phyloP scores from a whole-genome alignment of 495 filamentous ascomycete species.

The Chaetomidium leptoderma region DNA sequence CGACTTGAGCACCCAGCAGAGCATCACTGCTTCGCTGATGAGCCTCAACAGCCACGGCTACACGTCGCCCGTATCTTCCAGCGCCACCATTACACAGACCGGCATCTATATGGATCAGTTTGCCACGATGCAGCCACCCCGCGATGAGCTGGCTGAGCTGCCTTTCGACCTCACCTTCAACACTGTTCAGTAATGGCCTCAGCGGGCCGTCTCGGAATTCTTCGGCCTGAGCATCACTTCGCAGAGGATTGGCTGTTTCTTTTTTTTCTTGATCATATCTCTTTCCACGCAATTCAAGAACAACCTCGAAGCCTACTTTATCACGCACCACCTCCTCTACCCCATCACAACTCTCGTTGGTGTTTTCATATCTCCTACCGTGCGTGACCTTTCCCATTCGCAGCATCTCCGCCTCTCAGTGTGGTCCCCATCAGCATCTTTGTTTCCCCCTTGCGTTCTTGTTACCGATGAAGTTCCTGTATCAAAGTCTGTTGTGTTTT shows the following conservation, averaged over 20 bases:
- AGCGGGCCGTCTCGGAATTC: not conserved
- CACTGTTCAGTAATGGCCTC: slow-evolving; percentile 3
- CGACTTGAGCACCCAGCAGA: slow-evolving; percentile 15
- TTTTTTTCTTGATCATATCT: not conserved
- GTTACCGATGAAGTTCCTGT: no score
- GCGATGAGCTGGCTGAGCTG: slow-evolving; percentile 27
- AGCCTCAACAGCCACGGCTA: slow-evolving; percentile 32
- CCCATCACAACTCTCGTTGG: not conserved
- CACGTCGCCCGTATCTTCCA: slow-evolving; percentile 39
- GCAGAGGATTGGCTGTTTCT: not conserved
- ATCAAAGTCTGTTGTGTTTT: not conserved
- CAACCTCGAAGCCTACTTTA: not conserved
- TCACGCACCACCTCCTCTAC: not conserved
- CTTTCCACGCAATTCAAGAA: no score
- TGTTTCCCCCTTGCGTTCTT: no score
- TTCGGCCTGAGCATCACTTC: no score
- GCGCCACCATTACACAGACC: slow-evolving; percentile 38
- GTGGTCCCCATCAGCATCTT: no score
- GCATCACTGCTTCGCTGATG: slow-evolving; percentile 26
- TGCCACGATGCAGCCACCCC: slow-evolving; percentile 2
- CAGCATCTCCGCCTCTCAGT: no score
- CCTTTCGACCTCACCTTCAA: slow-evolving; percentile 33
- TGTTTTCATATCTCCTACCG: slow-evolving; percentile 19
- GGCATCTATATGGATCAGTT: slow-evolving; percentile 18
- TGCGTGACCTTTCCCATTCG: no score